Conservation (phyloP, 2,329 filamentous ascomycete genomes). For the Xylaria sp. region DNA sequence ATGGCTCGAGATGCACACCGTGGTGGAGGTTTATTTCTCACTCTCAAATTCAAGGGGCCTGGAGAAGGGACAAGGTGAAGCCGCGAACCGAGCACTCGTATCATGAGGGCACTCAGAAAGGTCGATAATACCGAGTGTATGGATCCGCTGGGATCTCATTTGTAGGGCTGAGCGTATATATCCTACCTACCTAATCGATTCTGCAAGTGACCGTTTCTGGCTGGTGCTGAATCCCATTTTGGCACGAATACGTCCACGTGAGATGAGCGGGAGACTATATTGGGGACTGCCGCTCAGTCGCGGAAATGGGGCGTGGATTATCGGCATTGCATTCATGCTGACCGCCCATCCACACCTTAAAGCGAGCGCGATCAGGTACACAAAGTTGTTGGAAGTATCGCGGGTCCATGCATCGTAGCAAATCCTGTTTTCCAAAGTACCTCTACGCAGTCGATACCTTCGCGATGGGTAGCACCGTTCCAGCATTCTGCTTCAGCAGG, state of each 20-base stretch:
- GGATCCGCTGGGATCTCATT: constrained; percentile 25
- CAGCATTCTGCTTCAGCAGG: background rate
- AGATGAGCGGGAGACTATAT: constrained; percentile 36
- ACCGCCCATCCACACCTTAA: constrained; percentile 18
- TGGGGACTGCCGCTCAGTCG: constrained; percentile 7
- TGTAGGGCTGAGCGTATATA: constrained; percentile 30
- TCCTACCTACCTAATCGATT: constrained; percentile 36
- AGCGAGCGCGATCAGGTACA: constrained; percentile 11
- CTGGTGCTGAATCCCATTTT: constrained; percentile 31
- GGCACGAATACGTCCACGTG: constrained; percentile 33
- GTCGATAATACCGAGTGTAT: constrained; percentile 19
- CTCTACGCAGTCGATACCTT: constrained; percentile 25
- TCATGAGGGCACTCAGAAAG: background rate
- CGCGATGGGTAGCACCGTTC: background rate
- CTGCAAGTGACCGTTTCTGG: constrained; percentile 38
- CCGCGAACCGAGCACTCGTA: background rate
- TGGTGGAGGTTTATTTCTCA: background rate
- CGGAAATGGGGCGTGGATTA: constrained; percentile 1
- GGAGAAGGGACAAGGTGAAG: background rate
- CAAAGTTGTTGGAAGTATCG: constrained; percentile 27
- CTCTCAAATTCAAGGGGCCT: background rate
- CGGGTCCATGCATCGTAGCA: constrained; percentile 16
- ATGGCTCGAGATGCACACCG: constrained; percentile 26
- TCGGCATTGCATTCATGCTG: constrained; percentile 13
- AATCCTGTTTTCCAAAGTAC: constrained; percentile 16